A percentile compares a stretch with the other conserved stretches of the same genome.
Conservation (phyloP, 108 stramenopile genomes). For the Ochromonas danica region DNA sequence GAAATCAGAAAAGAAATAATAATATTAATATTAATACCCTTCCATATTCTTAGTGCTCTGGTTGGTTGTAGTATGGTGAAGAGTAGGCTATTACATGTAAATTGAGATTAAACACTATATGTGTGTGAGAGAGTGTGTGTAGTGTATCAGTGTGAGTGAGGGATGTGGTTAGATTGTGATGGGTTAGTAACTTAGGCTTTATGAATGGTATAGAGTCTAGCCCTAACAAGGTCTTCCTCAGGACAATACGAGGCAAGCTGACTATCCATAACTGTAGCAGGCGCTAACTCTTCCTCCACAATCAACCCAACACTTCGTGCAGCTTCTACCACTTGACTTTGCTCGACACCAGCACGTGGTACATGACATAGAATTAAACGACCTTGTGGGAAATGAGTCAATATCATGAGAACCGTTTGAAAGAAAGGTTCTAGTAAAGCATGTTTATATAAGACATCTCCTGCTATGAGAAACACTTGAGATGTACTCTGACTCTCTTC, state of each 20-base stretch:
- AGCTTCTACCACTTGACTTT: not conserved
- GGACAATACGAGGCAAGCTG: not conserved
- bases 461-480: not conserved
- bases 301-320: not conserved
- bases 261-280: not conserved
- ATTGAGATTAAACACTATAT: too few relatives aligned
- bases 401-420: not conserved
- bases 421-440: constrained; percentile 20
- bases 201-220: not conserved
- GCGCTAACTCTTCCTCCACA: not conserved
- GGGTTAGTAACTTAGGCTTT: too few relatives aligned
- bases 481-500: too few relatives aligned
- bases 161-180: too few relatives aligned
- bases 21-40: too few relatives aligned
- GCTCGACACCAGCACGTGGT: constrained; percentile 20
- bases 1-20: too few relatives aligned
- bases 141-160: too few relatives aligned
- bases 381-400: not conserved
- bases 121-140: too few relatives aligned
- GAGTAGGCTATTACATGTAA: too few relatives aligned
- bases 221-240: not conserved
- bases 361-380: constrained; percentile 34
- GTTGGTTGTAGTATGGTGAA: too few relatives aligned
- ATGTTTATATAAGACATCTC: constrained; percentile 33
- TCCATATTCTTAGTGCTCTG: too few relatives aligned